Evolutionary conservation across 2,329 filamentous ascomycete species (phyloP), one percentile per base, ranked within the genome.

Genomic region (Colletotrichum liriopes): DNA sequence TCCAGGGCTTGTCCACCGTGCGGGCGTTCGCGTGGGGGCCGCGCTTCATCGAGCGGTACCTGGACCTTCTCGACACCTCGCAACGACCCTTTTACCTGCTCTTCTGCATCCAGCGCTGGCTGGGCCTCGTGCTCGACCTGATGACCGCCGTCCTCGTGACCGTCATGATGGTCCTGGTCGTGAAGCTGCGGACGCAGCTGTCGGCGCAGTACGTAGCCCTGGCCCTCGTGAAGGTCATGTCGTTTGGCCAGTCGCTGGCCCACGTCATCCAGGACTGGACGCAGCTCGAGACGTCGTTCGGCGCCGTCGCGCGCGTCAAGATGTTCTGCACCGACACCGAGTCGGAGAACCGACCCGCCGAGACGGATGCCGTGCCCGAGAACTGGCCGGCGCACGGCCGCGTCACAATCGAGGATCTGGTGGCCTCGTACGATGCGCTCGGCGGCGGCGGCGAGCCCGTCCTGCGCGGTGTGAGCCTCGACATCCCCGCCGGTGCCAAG

Each of bases 81-180:
- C 89, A 91, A 71, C 79, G 85, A 9, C 89, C 90, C 1, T 86
- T 86, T 3, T 92, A 91, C 75, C 82, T 90, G 0, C 82, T 91
- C 1, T 84, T 83, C 58, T 86, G 86, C 76, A 85, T 91, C 41
- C 90, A 92, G 76, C 84, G 86, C 58, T 91, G 89, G 89, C 82
- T 91, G 0, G 82, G 77, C 0, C 81, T 91, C 0, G 83, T 86
- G 0, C 79, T 91, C 1, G 82, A 87, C 61, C 35, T 60, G 14
- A 18, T 55, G 12, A 73, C 89, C 6, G 76, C 89, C 0, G 85
- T 89, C 0, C 84, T 86, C 0, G 80, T 81, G 1, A 79, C 90
- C 1, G 72, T 86, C 1, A 77, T 90, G 0, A 83, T 90, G 2
- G 77, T 84, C 2, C 78, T 90, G 0, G 84, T 86, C 0, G 87